These are phyloP conservation scores for Globisporangium orthogonon DNA, from an alignment of 352 stramenopile species.

Conservation along the genomic window DNA sequence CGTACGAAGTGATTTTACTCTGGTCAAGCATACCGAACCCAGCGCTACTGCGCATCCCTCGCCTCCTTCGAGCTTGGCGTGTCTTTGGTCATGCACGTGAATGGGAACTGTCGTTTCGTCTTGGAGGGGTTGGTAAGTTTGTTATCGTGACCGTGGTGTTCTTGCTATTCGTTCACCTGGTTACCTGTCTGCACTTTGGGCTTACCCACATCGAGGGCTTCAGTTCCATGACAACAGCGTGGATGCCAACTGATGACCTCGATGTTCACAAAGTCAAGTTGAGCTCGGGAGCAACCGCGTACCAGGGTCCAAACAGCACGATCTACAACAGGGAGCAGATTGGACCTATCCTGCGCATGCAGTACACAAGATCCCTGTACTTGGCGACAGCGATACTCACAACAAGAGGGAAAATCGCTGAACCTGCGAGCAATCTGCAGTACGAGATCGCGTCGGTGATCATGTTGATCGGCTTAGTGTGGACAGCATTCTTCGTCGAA, in stretches of 20 bases:
- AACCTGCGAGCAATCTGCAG: conserved; percentile 27
- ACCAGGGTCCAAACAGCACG: conserved; percentile 5
- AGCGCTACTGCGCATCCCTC: conserved; percentile 24
- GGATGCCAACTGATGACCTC: conserved; percentile 25
- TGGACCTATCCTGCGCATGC: conserved; percentile 8
- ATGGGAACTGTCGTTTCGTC: conserved; percentile 28
- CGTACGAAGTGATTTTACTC: conserved; percentile 12
- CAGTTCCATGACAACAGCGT: conserved; percentile 12
- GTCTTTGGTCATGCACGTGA: conserved; percentile 17
- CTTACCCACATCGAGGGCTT: conserved; percentile 26
- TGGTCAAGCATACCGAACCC: conserved; percentile 9
- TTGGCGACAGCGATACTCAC: conserved; percentile 23
- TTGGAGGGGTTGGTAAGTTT: conserved; percentile 32
- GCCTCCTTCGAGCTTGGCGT: conserved; percentile 23
- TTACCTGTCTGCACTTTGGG: conserved; percentile 32
- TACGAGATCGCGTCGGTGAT: conserved; percentile 25
- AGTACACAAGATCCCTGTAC: conserved; percentile 27
- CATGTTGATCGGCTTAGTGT: conserved; percentile 38
- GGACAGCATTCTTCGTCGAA: conserved; percentile 35
- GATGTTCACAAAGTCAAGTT: conserved; percentile 6
- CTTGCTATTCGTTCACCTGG: conserved; percentile 44
- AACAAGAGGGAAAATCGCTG: conserved; percentile 19
- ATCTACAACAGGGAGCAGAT: conserved; percentile 11
- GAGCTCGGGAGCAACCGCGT: conserved; percentile 2
- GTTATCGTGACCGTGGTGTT: conserved; percentile 28